Evolutionary conservation across 2,329 filamentous ascomycete species (phyloP).

Genomic region (Colletotrichum horii): DNA sequence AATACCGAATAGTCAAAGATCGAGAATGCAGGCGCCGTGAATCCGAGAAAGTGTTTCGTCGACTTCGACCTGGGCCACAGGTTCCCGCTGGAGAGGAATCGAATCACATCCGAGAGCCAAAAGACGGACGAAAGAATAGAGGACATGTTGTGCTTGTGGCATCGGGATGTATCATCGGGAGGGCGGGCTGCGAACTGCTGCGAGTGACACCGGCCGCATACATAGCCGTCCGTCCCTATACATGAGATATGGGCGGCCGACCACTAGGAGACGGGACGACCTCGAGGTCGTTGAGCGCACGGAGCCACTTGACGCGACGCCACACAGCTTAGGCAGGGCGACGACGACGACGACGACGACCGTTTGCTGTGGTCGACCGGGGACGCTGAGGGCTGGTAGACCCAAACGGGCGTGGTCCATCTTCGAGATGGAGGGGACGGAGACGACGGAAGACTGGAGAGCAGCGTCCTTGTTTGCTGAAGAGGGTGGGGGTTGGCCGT

Average conservation of each 20-base stretch:
- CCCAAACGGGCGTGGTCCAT: not conserved
- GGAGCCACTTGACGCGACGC: not conserved
- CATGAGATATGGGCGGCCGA: not conserved
- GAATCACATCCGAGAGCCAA: not conserved
- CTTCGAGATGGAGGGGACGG: not conserved
- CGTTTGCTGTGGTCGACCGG: not conserved
- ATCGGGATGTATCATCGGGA: not conserved
- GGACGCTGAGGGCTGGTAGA: not conserved
- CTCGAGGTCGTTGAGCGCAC: not conserved
- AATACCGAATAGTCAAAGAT: not conserved
- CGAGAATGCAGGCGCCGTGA: not conserved
- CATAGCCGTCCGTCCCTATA: not conserved
- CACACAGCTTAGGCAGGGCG: not conserved
- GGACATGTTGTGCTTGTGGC: not conserved
- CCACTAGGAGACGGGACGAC: not conserved
- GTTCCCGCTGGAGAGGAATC: not conserved
- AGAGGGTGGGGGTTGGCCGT: slow-evolving; percentile 11
- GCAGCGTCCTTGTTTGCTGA: not conserved
- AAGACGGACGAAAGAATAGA: not conserved
- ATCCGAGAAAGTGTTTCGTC: not conserved
- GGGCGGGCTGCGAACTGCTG: slow-evolving; percentile 15
- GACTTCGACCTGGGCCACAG: not conserved
- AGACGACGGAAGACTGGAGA: not conserved
- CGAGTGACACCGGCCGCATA: slow-evolving; percentile 8
- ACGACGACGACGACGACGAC: not conserved